Conservation (phyloP, 306 rosid genomes). For the Rubus parviflorus region DNA sequence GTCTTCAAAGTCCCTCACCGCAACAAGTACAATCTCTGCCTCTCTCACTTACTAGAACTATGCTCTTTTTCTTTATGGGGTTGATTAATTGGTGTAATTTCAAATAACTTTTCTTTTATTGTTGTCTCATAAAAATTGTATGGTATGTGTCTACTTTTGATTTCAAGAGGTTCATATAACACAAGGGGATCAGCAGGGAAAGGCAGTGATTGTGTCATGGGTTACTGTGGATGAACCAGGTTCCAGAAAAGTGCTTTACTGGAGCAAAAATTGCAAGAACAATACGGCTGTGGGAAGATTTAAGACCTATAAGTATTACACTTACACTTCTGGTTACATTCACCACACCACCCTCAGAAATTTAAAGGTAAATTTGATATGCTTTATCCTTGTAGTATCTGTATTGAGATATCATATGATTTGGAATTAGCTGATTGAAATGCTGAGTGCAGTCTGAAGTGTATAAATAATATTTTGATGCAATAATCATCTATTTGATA, state of each 20-base stretch:
- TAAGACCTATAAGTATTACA: slow-evolving; percentile 44
- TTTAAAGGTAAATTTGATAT: slow-evolving; percentile 25
- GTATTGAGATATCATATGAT: neutral
- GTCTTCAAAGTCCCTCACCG: slow-evolving; percentile 54
- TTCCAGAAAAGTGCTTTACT: slow-evolving; percentile 44
- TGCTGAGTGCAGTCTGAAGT: neutral
- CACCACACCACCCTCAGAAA: slow-evolving; percentile 48
- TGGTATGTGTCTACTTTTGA: slow-evolving; percentile 14
- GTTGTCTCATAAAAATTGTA: neutral
- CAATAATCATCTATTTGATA: slow-evolving; percentile 24
- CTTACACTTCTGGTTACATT: slow-evolving; percentile 64
- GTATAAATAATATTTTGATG: neutral
- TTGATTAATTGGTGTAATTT: neutral
- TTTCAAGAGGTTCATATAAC: slow-evolving; percentile 63
- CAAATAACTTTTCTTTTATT: neutral
- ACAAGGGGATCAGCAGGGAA: slow-evolving; percentile 68
- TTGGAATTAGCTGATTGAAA: neutral
- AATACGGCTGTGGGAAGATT: slow-evolving; percentile 37
- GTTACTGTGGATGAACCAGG: slow-evolving; percentile 55
- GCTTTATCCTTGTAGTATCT: neutral
- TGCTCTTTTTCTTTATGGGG: neutral
- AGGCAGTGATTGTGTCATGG: slow-evolving; percentile 68
- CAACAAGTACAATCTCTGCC: slow-evolving; percentile 44
- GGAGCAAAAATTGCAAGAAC: slow-evolving; percentile 35
- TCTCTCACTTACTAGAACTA: neutral